These are phyloP conservation scores for Termitomyces sp. DNA, from an alignment of 768 basidiomycete genomes.

Conservation along the genomic window DNA sequence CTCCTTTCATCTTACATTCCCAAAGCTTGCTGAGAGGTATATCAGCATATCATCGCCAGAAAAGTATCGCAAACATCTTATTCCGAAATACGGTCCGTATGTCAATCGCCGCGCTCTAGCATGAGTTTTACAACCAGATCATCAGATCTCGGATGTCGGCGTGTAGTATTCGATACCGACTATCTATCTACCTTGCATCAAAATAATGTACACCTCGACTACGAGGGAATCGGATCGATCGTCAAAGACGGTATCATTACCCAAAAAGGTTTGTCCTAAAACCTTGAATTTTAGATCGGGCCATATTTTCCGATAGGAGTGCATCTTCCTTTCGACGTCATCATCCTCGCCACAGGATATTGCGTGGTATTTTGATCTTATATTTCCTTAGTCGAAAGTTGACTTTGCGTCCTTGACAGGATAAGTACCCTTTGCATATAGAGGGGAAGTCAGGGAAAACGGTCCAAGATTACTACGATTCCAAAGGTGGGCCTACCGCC, in stretches of 20 bases:
- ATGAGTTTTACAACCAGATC: not conserved
- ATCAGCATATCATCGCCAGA: constrained; percentile 37
- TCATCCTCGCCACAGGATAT: constrained; percentile 36
- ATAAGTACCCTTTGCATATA: constrained; percentile 27
- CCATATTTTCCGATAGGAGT: constrained; percentile 21
- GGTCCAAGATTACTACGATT: constrained; percentile 32
- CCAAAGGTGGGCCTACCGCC: constrained; percentile 34
- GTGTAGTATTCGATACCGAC: constrained; percentile 42
- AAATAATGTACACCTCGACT: constrained; percentile 40
- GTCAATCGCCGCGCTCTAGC: not conserved
- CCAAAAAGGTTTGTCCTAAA: constrained; percentile 23
- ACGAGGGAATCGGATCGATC: constrained; percentile 32
- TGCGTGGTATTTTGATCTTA: constrained; percentile 15
- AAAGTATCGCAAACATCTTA: constrained; percentile 35
- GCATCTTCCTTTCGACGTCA: constrained; percentile 28
- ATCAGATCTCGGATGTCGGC: constrained; percentile 47
- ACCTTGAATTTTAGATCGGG: not conserved
- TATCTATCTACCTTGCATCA: constrained; percentile 39
- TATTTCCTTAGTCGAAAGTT: not conserved
- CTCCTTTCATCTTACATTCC: not conserved
- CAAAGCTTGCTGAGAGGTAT: constrained; percentile 22
- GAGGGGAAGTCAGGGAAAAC: constrained; percentile 23
- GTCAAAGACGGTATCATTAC: constrained; percentile 37
- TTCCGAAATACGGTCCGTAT: constrained; percentile 42
- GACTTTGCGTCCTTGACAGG: constrained; percentile 16